These are phyloP conservation scores for Podosphaera xanthii DNA, from an alignment of 2,329 filamentous ascomycete species.

Conservation along the genomic window DNA sequence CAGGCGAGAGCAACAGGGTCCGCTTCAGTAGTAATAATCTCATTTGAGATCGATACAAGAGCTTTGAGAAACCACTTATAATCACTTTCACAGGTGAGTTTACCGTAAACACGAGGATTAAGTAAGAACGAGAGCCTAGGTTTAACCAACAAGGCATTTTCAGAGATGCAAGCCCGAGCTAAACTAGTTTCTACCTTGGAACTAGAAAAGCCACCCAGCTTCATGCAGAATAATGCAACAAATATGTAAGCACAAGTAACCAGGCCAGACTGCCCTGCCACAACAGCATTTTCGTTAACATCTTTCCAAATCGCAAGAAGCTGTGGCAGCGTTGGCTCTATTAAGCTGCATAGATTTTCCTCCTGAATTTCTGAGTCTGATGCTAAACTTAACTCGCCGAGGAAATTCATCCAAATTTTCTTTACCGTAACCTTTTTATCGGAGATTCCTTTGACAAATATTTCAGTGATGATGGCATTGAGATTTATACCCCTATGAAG, in stretches of 20 bases:
- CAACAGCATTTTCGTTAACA: slow-evolving; percentile 51
- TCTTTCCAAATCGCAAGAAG: slow-evolving; percentile 56
- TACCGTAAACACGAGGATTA: slow-evolving; percentile 65
- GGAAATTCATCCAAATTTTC: slow-evolving; percentile 56
- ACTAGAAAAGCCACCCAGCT: slow-evolving; percentile 28
- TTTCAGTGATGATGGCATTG: slow-evolving; percentile 43
- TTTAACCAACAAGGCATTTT: slow-evolving; percentile 43
- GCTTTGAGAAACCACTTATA: slow-evolving; percentile 54
- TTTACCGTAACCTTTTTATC: slow-evolving; percentile 68
- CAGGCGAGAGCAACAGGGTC: slow-evolving; percentile 40
- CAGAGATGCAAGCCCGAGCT: slow-evolving; percentile 38
- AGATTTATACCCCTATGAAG: slow-evolving; percentile 37
- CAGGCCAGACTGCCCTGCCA: slow-evolving; percentile 63
- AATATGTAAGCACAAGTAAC: slow-evolving; percentile 58
- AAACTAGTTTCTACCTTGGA: slow-evolving; percentile 31
- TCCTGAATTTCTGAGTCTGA: slow-evolving; percentile 24
- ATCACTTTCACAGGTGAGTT: slow-evolving; percentile 52
- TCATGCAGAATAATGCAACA: slow-evolving; percentile 34
- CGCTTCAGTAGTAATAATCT: slow-evolving; percentile 24
- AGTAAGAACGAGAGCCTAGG: slow-evolving; percentile 75
- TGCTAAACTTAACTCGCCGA: slow-evolving; percentile 47
- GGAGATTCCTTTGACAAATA: slow-evolving; percentile 55
- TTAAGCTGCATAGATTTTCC: slow-evolving; percentile 26
- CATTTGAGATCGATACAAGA: slow-evolving; percentile 35
- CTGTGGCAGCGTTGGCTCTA: slow-evolving; percentile 28